Evolutionary conservation across 495 filamentous ascomycete genomes (phyloP).

Genomic region (Chaetomium cochliodes): DNA sequence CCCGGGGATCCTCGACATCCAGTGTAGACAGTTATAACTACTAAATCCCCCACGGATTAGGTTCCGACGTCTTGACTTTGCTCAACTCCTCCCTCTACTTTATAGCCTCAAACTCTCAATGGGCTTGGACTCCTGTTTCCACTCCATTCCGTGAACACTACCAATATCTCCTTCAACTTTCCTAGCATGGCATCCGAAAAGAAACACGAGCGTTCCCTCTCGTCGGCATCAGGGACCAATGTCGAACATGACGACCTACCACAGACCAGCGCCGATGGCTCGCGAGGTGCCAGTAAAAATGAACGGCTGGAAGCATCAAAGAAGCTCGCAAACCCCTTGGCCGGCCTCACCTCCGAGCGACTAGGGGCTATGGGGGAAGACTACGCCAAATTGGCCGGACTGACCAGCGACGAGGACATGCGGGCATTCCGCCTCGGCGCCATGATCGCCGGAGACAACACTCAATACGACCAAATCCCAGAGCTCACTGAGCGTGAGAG

Average conservation of each 20-base stretch:
- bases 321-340: conserved; percentile 66
- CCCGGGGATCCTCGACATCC: background rate
- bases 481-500: conserved; percentile 58
- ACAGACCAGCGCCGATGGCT: background rate
- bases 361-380: conserved; percentile 61
- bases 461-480: conserved; percentile 51
- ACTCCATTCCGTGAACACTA: background rate
- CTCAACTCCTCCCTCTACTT: background rate
- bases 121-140: background rate
- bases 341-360: conserved; percentile 58
- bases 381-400: conserved; percentile 62
- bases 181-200: conserved; percentile 7
- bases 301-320: conserved; percentile 34
- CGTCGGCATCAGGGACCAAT: conserved; percentile 1
- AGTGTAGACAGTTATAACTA: background rate
- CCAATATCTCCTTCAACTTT: background rate
- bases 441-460: conserved; percentile 52
- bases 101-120: background rate
- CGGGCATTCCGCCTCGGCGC: conserved; percentile 72
- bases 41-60: background rate
- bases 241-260: conserved; percentile 14
- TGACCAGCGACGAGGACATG: conserved; percentile 63
- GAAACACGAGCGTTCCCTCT: conserved; percentile 12
- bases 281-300: background rate
- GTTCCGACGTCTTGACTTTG: background rate